phyloP scores from a whole-genome alignment of 345 rosid species.

The Raphanus raphanistrum region DNA sequence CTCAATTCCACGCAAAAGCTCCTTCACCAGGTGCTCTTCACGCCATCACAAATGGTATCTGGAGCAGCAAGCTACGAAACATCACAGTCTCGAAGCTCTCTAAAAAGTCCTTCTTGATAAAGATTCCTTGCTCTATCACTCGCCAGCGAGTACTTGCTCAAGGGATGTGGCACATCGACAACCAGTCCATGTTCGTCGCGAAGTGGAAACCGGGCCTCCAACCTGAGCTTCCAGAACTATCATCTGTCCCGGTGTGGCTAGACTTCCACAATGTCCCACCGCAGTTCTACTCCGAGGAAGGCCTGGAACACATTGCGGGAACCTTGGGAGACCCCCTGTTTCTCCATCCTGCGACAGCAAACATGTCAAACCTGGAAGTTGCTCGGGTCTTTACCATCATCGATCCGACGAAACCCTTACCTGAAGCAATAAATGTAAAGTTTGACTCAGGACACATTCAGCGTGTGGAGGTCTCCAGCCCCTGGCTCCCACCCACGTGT shows the following conservation, averaged over 20 bases:
- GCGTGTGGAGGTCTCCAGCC: not conserved
- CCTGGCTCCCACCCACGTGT: not conserved
- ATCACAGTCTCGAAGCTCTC: not conserved
- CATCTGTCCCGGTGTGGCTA: not conserved
- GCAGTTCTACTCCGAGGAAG: not conserved
- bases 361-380: not conserved
- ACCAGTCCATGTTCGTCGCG: not conserved
- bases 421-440: not conserved
- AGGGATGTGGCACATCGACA: not conserved
- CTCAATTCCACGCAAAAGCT: not conserved
- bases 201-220: not conserved
- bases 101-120: too few relatives aligned
- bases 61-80: not conserved
- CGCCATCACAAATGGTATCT: not conserved
- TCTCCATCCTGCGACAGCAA: not conserved
- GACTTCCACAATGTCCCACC: not conserved
- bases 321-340: not conserved
- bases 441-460: not conserved
- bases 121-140: not conserved
- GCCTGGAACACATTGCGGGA: not conserved
- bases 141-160: not conserved
- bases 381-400: not conserved
- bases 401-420: not conserved
- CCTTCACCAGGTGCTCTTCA: not conserved
- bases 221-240: not conserved